phyloP scores from a whole-genome alignment of 441 rosid genomes.

The Pelargonium australe region DNA sequence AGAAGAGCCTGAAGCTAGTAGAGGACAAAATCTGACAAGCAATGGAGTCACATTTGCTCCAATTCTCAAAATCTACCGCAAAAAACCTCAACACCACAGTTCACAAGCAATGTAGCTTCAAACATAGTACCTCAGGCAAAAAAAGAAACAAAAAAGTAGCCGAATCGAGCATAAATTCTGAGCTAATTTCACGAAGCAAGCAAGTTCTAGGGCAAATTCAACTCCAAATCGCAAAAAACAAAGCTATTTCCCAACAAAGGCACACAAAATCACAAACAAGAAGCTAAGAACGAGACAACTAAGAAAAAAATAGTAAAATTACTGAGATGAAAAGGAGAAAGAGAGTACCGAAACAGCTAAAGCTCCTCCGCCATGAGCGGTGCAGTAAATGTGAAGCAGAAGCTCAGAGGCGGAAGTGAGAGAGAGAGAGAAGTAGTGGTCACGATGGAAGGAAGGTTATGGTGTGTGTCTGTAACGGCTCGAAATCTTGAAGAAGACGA shows the following conservation, averaged over 20 bases:
- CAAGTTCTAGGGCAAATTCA: background rate
- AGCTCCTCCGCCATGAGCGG: constrained; percentile 2
- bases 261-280: background rate
- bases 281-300: background rate
- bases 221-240: background rate
- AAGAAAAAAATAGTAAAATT: background rate
- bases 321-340: background rate
- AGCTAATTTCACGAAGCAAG: background rate
- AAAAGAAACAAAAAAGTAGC: background rate
- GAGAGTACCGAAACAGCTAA: background rate
- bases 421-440: background rate
- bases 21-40: background rate
- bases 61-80: background rate
- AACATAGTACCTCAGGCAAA: background rate
- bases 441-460: background rate
- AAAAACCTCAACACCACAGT: background rate
- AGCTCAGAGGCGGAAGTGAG: background rate
- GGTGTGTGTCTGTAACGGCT: background rate
- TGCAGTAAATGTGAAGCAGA: background rate
- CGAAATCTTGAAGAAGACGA: constrained; percentile 8
- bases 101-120: background rate
- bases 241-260: background rate
- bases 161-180: background rate
- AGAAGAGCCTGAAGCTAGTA: background rate
- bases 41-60: background rate